Evolutionary conservation across 495 filamentous ascomycete genomes (phyloP).

Genomic region (Penicillium bialowiezense): DNA sequence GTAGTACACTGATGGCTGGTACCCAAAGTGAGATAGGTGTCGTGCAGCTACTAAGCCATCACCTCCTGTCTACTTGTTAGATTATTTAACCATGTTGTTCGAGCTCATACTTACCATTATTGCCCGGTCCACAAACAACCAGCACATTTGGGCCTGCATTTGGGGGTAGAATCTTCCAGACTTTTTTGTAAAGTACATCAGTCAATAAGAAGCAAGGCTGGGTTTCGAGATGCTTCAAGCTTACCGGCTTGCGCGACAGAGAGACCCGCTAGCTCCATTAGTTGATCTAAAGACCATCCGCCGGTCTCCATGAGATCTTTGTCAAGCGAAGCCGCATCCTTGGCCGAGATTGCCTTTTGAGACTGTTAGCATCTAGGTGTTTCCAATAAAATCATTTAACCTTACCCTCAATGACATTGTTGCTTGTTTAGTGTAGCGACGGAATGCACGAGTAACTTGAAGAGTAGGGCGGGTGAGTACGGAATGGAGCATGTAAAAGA

Average conservation of each 20-base stretch:
- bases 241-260: constrained; percentile 89
- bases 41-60: constrained; percentile 94
- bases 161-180: constrained; percentile 64
- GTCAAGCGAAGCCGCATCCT: constrained; percentile 84
- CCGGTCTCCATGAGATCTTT: constrained; percentile 91
- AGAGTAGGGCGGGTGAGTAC: constrained; percentile 10
- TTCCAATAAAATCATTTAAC: not conserved
- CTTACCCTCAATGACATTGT: constrained; percentile 43
- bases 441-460: constrained; percentile 5
- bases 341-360: constrained; percentile 74
- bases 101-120: constrained; percentile 66
- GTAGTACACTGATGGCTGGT: constrained; percentile 86
- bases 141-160: constrained; percentile 70
- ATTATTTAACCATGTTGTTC: constrained; percentile 1
- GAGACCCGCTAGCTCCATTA: constrained; percentile 95
- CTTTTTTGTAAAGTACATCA: constrained; percentile 4
- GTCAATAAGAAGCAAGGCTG: not conserved
- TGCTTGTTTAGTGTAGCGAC: constrained; percentile 30
- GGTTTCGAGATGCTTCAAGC: not conserved
- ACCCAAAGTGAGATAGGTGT: constrained; percentile 92
- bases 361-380: not conserved
- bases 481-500: constrained; percentile 27
- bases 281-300: constrained; percentile 90
- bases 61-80: constrained; percentile 56
- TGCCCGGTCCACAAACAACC: constrained; percentile 89